phyloP scores from a whole-genome alignment of 176 grass and related monocot genomes.

The Oryza coarctata region DNA sequence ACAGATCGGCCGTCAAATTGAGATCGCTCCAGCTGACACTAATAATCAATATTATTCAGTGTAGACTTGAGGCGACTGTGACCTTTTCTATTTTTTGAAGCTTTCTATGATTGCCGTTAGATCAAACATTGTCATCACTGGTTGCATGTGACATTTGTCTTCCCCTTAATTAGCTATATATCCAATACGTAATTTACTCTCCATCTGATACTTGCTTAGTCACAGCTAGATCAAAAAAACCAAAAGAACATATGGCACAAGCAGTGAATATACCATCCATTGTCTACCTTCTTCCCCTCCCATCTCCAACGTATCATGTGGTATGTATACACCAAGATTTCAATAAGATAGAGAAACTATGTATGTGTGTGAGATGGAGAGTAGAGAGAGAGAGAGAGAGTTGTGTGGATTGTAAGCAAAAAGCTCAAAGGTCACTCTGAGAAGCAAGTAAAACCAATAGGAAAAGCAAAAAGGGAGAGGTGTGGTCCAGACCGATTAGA shows the following conservation, averaged over 20 bases:
- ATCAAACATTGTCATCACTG: conserved; percentile 38
- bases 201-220: neutral
- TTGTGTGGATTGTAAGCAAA: neutral
- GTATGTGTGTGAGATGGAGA: neutral
- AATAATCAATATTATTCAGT: neutral
- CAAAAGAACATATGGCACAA: neutral
- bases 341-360: neutral
- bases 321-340: neutral
- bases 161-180: neutral
- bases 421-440: conserved; percentile 27
- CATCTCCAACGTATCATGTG: conserved; percentile 13
- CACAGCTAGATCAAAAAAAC: neutral
- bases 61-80: conserved; percentile 24
- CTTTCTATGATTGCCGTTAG: conserved; percentile 50
- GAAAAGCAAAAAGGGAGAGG: neutral
- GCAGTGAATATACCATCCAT: conserved; percentile 22
- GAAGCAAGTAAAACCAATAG: conserved; percentile 13
- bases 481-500: conserved; percentile 21
- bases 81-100: conserved; percentile 49
- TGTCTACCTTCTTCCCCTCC: neutral
- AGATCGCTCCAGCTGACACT: conserved; percentile 21
- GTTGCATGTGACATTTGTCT: conserved; percentile 23
- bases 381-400: neutral
- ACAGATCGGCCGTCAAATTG: conserved; percentile 33
- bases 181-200: neutral